Conservation (phyloP, 176 grass and related monocot species). For the Raddia guianensis region DNA sequence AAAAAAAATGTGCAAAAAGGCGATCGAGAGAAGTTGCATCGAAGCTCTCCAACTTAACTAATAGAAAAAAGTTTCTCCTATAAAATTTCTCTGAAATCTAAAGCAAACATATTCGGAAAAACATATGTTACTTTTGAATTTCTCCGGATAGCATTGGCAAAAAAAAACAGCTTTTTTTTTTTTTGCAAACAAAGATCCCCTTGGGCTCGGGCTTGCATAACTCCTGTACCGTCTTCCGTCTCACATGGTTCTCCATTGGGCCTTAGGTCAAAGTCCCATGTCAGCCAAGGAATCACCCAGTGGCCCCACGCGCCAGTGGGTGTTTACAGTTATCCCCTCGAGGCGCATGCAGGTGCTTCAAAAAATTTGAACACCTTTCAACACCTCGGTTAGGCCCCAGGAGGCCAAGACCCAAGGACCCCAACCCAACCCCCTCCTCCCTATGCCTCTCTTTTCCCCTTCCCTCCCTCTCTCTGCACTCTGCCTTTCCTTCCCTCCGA, state of each 20-base stretch:
- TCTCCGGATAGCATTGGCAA: too few species aligned
- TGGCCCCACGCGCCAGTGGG: neutral
- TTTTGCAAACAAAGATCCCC: neutral
- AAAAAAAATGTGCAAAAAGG: too few species aligned
- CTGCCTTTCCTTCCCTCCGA: neutral
- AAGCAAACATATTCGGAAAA: too few species aligned
- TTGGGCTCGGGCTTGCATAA: neutral
- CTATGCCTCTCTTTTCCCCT: too few species aligned
- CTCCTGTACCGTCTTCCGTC: neutral
- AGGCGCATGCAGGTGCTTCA: neutral
- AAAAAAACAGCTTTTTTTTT: neutral
- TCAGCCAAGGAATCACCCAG: neutral
- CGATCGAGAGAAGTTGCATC: too few species aligned
- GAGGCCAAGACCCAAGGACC: too few species aligned
- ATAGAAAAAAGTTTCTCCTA: too few species aligned
- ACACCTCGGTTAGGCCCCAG: neutral
- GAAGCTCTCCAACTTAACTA: too few species aligned
- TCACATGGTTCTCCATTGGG: neutral
- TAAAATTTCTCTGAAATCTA: too few species aligned
- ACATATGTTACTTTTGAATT: too few species aligned
- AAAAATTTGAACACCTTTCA: neutral
- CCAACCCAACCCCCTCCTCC: neutral
- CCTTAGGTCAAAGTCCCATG: neutral
- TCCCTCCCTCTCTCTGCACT: neutral
- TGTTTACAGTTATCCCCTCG: neutral